Evolutionary conservation across 2,329 filamentous ascomycete genomes (phyloP).

Genomic region (Diaporthe humulicola): DNA sequence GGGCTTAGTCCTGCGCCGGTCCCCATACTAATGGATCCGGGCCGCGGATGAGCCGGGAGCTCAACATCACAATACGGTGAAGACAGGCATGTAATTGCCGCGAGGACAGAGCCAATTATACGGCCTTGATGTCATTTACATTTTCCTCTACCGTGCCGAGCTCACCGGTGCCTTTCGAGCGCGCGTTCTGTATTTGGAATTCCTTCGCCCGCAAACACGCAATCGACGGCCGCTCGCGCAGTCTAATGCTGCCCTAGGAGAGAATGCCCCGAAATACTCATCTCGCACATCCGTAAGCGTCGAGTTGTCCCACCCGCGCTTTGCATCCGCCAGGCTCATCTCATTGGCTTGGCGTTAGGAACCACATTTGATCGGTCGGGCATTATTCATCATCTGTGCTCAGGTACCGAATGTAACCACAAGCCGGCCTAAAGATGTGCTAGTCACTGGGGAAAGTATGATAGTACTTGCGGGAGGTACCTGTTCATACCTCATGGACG

Average conservation of each 20-base stretch:
- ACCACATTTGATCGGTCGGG: constrained; percentile 2
- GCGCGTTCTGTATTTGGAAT: constrained; percentile 10
- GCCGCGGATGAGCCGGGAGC: constrained; percentile 10
- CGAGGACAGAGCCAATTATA: neutral
- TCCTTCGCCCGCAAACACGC: neutral
- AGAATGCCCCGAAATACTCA: neutral
- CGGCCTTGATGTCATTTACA: neutral
- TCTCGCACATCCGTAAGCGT: neutral
- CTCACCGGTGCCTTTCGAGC: neutral
- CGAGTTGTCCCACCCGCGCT: constrained; percentile 12
- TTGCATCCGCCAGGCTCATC: neutral
- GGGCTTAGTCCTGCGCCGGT: neutral
- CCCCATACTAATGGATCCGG: neutral
- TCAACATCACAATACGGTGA: neutral
- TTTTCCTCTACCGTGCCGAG: neutral
- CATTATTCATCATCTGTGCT: constrained; percentile 17
- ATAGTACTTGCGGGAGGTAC: neutral
- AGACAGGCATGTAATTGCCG: neutral
- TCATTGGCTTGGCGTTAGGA: constrained; percentile 16
- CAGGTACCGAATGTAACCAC: constrained; percentile 13
- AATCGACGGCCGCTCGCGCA: neutral
- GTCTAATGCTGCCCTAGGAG: neutral
- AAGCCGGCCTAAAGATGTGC: neutral
- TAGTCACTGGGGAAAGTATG: neutral
- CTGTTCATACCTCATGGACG: neutral